A percentile compares a stretch with the other conserved stretches of the same genome.
Conservation (phyloP, 306 rosid genomes). For the Prunus mume region DNA sequence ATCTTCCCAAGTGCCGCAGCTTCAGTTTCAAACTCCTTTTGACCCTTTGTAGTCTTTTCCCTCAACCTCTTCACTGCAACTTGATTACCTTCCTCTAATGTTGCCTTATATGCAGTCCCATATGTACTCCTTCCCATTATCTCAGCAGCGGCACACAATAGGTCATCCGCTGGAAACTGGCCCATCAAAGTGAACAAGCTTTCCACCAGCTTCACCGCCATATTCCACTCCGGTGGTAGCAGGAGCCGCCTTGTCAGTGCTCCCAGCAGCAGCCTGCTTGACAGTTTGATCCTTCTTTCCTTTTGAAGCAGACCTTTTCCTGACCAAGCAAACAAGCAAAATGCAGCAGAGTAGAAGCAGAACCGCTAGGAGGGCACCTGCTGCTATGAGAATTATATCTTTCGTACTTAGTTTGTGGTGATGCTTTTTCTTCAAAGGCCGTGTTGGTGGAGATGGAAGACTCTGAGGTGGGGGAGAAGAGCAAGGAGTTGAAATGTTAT, state of each 20-base stretch:
- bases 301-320: conserved; percentile 55
- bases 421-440: conserved; percentile 31
- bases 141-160: conserved; percentile 88
- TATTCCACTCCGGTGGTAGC: conserved; percentile 47
- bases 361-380: conserved; percentile 63
- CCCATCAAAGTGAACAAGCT: conserved; percentile 83
- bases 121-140: conserved; percentile 87
- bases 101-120: conserved; percentile 90
- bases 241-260: conserved; percentile 46
- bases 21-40: conserved; percentile 77
- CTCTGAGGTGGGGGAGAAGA: conserved; percentile 51
- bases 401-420: conserved; percentile 60
- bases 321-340: conserved; percentile 64
- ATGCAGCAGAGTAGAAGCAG: conserved; percentile 70
- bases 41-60: conserved; percentile 81
- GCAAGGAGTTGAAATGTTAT: conserved; percentile 53
- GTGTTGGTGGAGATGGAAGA: conserved; percentile 52
- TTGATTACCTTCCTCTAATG: conserved; percentile 76
- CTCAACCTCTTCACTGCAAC: conserved; percentile 92
- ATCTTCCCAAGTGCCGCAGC: conserved; percentile 78
- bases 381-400: conserved; percentile 80
- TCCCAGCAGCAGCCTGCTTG: conserved; percentile 38
- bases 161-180: conserved; percentile 91
- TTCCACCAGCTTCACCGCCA: conserved; percentile 72
- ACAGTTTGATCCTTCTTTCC: conserved; percentile 39